Evolutionary conservation across 495 filamentous ascomycete species (phyloP).

Genomic region (Aspergillus biplanus): DNA sequence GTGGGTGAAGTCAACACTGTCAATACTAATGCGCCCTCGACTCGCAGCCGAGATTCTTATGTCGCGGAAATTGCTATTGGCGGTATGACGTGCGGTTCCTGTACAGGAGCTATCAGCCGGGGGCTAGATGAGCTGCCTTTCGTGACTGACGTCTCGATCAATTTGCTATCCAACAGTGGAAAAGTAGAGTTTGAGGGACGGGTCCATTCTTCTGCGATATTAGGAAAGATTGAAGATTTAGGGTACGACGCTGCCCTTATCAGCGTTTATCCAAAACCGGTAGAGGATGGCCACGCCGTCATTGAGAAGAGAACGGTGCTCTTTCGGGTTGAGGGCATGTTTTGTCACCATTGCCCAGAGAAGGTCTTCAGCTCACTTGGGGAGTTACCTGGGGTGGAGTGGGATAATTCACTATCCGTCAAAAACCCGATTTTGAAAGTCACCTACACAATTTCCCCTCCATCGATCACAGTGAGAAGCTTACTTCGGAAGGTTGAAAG

Average conservation of each 20-base stretch:
- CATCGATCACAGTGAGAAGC: conserved; percentile 73
- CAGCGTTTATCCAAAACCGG: conserved; percentile 29
- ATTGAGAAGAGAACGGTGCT: conserved; percentile 57
- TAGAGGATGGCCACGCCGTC: conserved; percentile 15
- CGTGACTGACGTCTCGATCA: conserved; percentile 66
- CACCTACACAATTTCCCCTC: conserved; percentile 68
- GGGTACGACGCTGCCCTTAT: conserved; percentile 74
- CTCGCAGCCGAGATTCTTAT: conserved; percentile 27
- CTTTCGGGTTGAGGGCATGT: conserved; percentile 81
- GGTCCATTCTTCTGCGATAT: conserved; percentile 59
- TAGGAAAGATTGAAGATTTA: conserved; percentile 74
- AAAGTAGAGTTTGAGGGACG: conserved; percentile 62
- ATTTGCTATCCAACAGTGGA: conserved; percentile 74
- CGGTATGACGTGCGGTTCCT: conserved; percentile 86
- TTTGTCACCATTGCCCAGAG: conserved; percentile 80
- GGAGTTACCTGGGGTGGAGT: conserved; percentile 50
- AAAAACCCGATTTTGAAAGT: conserved; percentile 69
- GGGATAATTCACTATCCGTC: conserved; percentile 54
- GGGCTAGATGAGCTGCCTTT: conserved; percentile 65
- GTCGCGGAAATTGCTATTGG: conserved; percentile 69
- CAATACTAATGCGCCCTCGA: conserved; percentile 24
- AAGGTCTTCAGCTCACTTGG: conserved; percentile 59
- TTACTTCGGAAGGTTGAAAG: conserved; percentile 70
- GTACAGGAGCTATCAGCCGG: conserved; percentile 65
- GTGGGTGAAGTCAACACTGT: conserved; percentile 47